Base-by-base conservation (phyloP, 2,329 filamentous ascomycete genomes). In the Pseudogymnoascus sp. region DNA sequence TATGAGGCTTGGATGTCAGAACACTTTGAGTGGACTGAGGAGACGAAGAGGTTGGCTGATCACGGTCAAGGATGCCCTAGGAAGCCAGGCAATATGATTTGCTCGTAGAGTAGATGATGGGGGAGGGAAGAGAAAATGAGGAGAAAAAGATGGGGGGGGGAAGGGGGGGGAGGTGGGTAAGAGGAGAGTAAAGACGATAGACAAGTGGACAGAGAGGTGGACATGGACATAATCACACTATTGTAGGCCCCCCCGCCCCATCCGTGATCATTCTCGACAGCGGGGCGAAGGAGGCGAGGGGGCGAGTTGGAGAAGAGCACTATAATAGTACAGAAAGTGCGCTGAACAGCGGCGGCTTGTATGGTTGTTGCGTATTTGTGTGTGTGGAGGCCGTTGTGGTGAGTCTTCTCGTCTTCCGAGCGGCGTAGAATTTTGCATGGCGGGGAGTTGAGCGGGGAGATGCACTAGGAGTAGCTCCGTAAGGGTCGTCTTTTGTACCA, bases 81-180 rank as follows among this genome's bases (percentile, higher is more conserved):
- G 26, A 28, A 53, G 9, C n/a, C 47, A 31, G 26, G 47, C 26
- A 28, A 31, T 53, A 19, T 53, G 47, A 53, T 53, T 53, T 53
- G 47, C 47, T 53, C 47, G 47, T 53, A 53, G 26, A 53, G 26
- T 53, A 53, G 47, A 53, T 53, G 47, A 53, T 53, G 47, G 47
- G 26, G 47, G n/a, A 53, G 15, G 23, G 47, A 53, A 53, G 47
- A 53, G 47, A 31, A 50, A 50, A 19, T 53, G 47, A 53, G 47
- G 47, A 53, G 23, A 9, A 15, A n/a, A 15, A 53, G 23, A 57
- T 9, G 13, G 1, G 47, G n/a, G 9, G 26, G 26, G 17, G 8
- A 26, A 4, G 47, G 26, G 26, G 26, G n/a, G 47, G 1, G 4
- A n/a, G n/a, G n/a, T n/a, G n/a, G n/a, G n/a, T n/a, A n/a, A n/a